Conservation (phyloP, 805 yeast species). For the Kodamaea neixiangensis region DNA sequence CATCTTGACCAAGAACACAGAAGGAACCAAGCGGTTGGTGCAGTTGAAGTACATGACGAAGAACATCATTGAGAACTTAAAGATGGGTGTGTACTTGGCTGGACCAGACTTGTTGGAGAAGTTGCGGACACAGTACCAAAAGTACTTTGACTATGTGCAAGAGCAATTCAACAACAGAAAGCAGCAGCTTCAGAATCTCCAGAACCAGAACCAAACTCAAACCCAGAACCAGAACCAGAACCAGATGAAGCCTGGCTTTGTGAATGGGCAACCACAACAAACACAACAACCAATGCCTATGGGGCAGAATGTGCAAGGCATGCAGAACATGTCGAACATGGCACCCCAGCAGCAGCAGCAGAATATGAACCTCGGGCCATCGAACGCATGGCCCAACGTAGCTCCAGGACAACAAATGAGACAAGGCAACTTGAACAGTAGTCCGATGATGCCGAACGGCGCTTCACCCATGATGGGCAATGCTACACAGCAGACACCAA, state of each 20-base stretch:
- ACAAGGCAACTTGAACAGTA: slow-evolving; percentile 20
- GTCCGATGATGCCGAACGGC: slow-evolving; percentile 28
- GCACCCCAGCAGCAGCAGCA: slow-evolving; percentile 7
- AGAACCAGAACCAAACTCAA: slow-evolving; percentile 7
- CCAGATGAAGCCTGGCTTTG: slow-evolving; percentile 7
- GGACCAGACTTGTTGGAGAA: slow-evolving; percentile 71
- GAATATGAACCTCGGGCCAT: slow-evolving; percentile 15
- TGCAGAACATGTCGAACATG: slow-evolving; percentile 8
- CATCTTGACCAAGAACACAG: slow-evolving; percentile 70
- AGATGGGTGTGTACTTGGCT: slow-evolving; percentile 65
- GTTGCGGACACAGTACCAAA: slow-evolving; percentile 69
- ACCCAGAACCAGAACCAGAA: slow-evolving; percentile 4
- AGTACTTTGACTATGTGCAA: slow-evolving; percentile 72
- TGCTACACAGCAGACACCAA: neutral
- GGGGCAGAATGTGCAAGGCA: slow-evolving; percentile 5
- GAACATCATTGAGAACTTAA: slow-evolving; percentile 69
- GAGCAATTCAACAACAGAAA: slow-evolving; percentile 52
- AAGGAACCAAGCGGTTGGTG: slow-evolving; percentile 73
- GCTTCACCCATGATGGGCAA: slow-evolving; percentile 16
- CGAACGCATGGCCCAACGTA: slow-evolving; percentile 18
- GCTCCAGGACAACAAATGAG: slow-evolving; percentile 12
- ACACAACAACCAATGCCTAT: slow-evolving; percentile 12
- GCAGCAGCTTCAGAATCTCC: slow-evolving; percentile 37
- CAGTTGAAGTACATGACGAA: slow-evolving; percentile 79
- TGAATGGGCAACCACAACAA: slow-evolving; percentile 10